Percentiles rank a stretch among this genome's conserved stretches.
phyloP scores from a whole-genome alignment of 2,329 filamentous ascomycete species.

The Coniella lustricola region DNA sequence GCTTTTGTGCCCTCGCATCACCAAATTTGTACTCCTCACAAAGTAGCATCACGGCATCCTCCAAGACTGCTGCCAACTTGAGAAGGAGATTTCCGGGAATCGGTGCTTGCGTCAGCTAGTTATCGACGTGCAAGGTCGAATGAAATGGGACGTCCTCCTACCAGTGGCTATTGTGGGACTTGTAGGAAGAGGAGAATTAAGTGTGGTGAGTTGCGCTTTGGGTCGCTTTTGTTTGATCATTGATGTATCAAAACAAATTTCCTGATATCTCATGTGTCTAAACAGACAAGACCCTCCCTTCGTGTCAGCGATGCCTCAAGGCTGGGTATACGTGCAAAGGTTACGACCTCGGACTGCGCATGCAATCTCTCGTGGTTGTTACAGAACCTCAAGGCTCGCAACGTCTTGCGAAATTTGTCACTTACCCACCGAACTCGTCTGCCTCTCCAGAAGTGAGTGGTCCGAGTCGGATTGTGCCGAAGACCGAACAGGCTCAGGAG shows the following conservation, averaged over 20 bases:
- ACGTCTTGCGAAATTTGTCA: slow-evolving; percentile 18
- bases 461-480: not conserved
- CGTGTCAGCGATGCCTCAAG: slow-evolving; percentile 20
- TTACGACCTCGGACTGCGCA: slow-evolving; percentile 22
- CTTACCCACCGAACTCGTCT: too few species aligned
- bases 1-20: too few species aligned
- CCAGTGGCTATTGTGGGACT: slow-evolving; percentile 24
- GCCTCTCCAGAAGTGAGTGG: too few species aligned
- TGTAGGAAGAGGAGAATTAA: slow-evolving; percentile 23
- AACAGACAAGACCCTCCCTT: slow-evolving; percentile 20
- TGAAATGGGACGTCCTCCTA: slow-evolving; percentile 22
- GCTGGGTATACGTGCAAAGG: slow-evolving; percentile 21
- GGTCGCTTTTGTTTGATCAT: not conserved
- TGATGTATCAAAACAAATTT: not conserved
- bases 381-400: slow-evolving; percentile 18
- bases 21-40: too few species aligned
- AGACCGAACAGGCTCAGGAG: not conserved
- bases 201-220: slow-evolving; percentile 16
- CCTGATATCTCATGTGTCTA: not conserved
- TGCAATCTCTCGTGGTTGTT: slow-evolving; percentile 21
- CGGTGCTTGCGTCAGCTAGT: too few species aligned
- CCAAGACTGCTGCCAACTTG: too few species aligned
- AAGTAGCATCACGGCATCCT: not conserved
- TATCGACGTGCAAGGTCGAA: not conserved
- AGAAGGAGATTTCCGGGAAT: too few species aligned